A percentile compares a stretch with the other conserved stretches of the same genome.
These are phyloP conservation scores for Globisporangium viniferum DNA, from an alignment of 352 stramenopile species.

Conservation along the genomic window DNA sequence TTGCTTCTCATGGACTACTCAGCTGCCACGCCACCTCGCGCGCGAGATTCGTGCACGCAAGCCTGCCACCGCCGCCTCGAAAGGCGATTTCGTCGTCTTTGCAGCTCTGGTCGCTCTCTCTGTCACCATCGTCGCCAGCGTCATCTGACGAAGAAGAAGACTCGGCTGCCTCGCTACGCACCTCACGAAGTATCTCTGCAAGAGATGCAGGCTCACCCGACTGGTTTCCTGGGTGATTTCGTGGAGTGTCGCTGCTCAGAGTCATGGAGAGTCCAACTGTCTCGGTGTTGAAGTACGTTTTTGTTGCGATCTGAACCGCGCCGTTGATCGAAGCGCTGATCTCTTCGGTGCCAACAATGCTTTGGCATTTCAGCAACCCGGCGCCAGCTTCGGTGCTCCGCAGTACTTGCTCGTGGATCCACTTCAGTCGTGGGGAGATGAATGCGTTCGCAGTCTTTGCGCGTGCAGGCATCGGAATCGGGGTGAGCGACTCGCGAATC, in stretches of 20 bases:
- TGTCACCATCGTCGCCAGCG: background rate
- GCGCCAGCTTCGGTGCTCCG: conserved; percentile 24
- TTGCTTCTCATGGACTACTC: background rate
- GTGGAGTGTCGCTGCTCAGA: background rate
- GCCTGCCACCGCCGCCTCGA: background rate
- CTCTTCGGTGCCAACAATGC: conserved; percentile 2
- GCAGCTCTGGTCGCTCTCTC: background rate
- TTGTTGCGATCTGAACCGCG: conserved; percentile 14
- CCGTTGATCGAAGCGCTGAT: conserved; percentile 5
- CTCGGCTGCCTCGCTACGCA: background rate
- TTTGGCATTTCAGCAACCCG: conserved; percentile 12
- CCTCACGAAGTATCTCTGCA: conserved; percentile 8
- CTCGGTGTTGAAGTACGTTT: conserved; percentile 1
- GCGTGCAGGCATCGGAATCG: conserved; percentile 8
- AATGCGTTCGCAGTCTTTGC: conserved; percentile 17
- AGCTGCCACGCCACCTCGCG: conserved; percentile 13
- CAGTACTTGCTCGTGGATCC: conserved; percentile 38
- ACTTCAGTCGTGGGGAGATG: conserved; percentile 39
- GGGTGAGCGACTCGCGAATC: conserved; percentile 21
- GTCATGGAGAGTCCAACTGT: conserved; percentile 3
- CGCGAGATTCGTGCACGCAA: background rate
- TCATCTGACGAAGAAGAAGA: background rate
- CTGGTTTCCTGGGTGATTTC: background rate
- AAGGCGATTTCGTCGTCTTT: conserved; percentile 10
- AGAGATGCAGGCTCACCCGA: background rate